Evolutionary conservation across 1,284 basidiomycete species (phyloP).

Genomic region (Phellopilus nigrolimitatus): DNA sequence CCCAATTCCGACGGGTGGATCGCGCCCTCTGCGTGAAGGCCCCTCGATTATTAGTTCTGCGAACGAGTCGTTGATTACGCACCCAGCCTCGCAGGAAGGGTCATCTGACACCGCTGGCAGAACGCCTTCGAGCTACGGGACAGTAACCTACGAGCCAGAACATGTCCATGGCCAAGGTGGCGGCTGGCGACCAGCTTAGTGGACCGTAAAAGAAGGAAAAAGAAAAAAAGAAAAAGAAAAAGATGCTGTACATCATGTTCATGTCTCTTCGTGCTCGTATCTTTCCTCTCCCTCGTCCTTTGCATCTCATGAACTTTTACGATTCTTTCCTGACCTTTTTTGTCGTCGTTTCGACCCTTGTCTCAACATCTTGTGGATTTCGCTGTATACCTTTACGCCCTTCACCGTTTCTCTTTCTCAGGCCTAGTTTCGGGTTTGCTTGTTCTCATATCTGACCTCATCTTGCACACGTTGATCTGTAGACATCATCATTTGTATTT

Average conservation of each 20-base stretch:
- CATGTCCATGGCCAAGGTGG: constrained; percentile 1
- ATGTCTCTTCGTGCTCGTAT: no score
- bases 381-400: neutral
- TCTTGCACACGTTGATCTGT: constrained; percentile 5
- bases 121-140: constrained; percentile 13
- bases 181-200: constrained; percentile 9
- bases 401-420: neutral
- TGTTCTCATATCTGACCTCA: neutral
- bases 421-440: neutral
- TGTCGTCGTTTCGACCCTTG: neutral
- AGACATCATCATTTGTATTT: constrained; percentile 14
- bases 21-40: constrained; percentile 2
- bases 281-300: neutral
- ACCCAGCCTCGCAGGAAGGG: constrained; percentile 6
- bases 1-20: constrained; percentile 4
- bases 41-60: constrained; percentile 17
- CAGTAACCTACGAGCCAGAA: constrained; percentile 7
- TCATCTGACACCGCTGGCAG: constrained; percentile 7
- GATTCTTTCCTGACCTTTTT: neutral
- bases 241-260: no score
- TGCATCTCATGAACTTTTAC: neutral
- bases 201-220: neutral
- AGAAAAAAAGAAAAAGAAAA: neutral
- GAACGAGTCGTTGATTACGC: constrained; percentile 15
- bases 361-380: neutral